Evolutionary conservation across 2,329 filamentous ascomycete species (phyloP).

Genomic region (Keithomyces neogunnii): DNA sequence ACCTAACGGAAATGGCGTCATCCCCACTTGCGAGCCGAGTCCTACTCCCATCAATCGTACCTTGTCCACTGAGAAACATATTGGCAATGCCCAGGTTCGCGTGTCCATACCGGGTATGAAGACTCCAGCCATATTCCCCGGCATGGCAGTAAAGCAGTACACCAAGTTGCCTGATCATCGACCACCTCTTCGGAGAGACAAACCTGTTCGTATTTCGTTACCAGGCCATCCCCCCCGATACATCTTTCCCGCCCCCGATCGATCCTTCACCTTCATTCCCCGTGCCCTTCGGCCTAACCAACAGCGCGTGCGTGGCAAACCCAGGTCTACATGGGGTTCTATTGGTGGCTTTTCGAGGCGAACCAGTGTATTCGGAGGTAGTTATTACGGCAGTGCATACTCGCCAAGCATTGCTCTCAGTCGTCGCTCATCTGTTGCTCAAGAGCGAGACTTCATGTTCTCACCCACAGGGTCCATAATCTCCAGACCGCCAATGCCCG

Average conservation of each 20-base stretch:
- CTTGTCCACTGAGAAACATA: conserved; percentile 74
- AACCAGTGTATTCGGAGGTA: conserved; percentile 72
- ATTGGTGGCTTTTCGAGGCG: conserved; percentile 63
- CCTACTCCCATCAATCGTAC: conserved; percentile 61
- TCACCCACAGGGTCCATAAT: conserved; percentile 75
- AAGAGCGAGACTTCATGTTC: conserved; percentile 61
- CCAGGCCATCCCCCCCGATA: conserved; percentile 74
- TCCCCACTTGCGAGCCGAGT: conserved; percentile 50
- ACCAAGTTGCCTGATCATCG: conserved; percentile 91
- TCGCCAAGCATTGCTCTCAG: conserved; percentile 84
- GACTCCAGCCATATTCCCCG: conserved; percentile 60
- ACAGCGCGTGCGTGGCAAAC: conserved; percentile 63
- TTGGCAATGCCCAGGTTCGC: conserved; percentile 78
- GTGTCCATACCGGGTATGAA: conserved; percentile 73
- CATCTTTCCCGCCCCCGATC: conserved; percentile 80
- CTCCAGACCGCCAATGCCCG: conserved; percentile 54
- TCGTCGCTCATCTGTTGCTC: conserved; percentile 70
- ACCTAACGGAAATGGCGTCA: conserved; percentile 45
- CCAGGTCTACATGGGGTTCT: conserved; percentile 62
- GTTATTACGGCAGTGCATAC: conserved; percentile 68
- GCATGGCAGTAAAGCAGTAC: conserved; percentile 79
- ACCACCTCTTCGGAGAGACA: conserved; percentile 87
- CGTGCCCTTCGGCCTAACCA: conserved; percentile 89
- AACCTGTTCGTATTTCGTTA: conserved; percentile 88
- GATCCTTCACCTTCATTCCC: conserved; percentile 97